These are phyloP conservation scores for Cyberlindnera saturnus DNA, from an alignment of 805 yeast species.

Conservation along the genomic window DNA sequence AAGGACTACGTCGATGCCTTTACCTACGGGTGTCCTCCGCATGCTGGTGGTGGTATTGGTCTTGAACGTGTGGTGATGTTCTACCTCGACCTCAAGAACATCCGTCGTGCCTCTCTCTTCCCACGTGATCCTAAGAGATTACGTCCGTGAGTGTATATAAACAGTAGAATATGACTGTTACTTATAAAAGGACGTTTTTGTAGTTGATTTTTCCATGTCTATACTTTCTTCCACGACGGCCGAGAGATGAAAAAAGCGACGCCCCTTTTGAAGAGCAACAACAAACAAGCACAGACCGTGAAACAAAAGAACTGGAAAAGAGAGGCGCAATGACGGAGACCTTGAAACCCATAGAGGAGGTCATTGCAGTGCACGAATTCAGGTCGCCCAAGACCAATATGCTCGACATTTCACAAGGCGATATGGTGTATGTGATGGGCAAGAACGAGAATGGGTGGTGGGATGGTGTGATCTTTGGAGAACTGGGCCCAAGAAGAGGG, in stretches of 20 bases:
- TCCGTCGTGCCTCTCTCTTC: conserved; percentile 97
- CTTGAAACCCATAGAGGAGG: conserved; percentile 43
- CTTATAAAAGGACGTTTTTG: not conserved
- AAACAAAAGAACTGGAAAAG: not conserved
- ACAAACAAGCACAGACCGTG: not conserved
- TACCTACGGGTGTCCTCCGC: conserved; percentile 94
- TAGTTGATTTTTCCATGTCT: too few species aligned
- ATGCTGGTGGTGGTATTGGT: conserved; percentile 99
- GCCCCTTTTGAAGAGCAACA: too few species aligned
- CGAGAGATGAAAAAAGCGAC: too few species aligned
- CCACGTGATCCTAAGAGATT: conserved; percentile 97
- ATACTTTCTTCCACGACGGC: too few species aligned
- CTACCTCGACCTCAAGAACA: conserved; percentile 93
- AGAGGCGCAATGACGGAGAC: not conserved
- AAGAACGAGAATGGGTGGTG: conserved; percentile 75
- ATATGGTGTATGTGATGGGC: conserved; percentile 60
- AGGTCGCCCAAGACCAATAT: conserved; percentile 46
- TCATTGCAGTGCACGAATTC: conserved; percentile 51
- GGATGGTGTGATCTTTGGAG: conserved; percentile 58
- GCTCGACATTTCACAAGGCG: conserved; percentile 55
- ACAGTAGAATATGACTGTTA: not conserved
- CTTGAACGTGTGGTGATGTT: conserved; percentile 98
- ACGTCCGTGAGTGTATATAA: conserved; percentile 50
- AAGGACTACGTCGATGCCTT: conserved; percentile 91
- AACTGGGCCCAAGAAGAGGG: conserved; percentile 46